A percentile compares a stretch with the other conserved stretches of the same genome.
Evolutionary conservation across 768 basidiomycete species (phyloP).

Genomic region (Grammothele lineata): DNA sequence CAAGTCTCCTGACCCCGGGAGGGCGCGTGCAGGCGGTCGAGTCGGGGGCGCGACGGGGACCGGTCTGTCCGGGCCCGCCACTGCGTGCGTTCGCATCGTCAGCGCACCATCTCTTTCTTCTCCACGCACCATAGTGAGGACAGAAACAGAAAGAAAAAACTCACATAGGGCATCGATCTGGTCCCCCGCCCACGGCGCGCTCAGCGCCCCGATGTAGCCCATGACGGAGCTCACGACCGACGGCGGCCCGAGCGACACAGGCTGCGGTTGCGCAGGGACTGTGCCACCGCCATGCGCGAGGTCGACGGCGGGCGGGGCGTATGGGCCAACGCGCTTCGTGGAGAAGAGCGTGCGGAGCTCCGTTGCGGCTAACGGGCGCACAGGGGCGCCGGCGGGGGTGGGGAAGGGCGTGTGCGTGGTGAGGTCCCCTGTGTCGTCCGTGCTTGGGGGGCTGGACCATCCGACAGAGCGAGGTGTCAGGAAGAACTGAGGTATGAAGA

Average conservation of each 20-base stretch:
- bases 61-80: constrained; percentile 64
- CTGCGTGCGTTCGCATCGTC: constrained; percentile 28
- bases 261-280: constrained; percentile 57
- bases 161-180: constrained; percentile 57
- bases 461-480: neutral
- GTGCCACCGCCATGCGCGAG: constrained; percentile 37
- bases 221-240: constrained; percentile 44
- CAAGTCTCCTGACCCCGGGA: neutral
- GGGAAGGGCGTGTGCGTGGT: constrained; percentile 36
- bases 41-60: constrained; percentile 25
- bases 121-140: too few relatives aligned
- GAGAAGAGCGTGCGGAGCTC: constrained; percentile 59
- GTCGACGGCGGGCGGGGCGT: constrained; percentile 49
- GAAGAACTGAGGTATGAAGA: neutral
- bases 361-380: constrained; percentile 17
- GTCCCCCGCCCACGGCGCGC: constrained; percentile 46
- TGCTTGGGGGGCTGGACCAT: constrained; percentile 35
- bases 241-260: constrained; percentile 53
- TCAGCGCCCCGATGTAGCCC: constrained; percentile 42
- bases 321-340: constrained; percentile 40
- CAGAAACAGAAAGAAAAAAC: constrained; percentile 15
- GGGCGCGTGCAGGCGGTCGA: too few relatives aligned
- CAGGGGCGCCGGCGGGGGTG: constrained; percentile 6
- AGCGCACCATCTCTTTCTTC: too few relatives aligned
- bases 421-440: constrained; percentile 54